phyloP scores from a whole-genome alignment of 2,329 filamentous ascomycete genomes.

The Clonostachys solani region DNA sequence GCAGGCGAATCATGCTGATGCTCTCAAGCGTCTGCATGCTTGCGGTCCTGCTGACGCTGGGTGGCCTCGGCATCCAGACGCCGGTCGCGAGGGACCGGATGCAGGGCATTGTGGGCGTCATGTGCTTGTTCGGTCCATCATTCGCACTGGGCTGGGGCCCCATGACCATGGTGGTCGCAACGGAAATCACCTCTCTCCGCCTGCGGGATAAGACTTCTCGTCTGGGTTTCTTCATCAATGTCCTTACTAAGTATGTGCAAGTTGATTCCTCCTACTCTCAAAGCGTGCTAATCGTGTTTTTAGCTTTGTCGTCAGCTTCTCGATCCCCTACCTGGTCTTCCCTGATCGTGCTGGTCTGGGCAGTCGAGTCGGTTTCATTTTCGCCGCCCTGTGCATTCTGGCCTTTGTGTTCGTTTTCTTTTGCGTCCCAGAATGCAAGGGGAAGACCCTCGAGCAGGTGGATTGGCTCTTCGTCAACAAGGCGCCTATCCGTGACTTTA shows the following conservation, averaged over 20 bases:
- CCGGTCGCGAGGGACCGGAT: constrained; percentile 14
- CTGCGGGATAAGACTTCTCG: constrained; percentile 21
- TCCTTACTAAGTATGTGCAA: constrained; percentile 16
- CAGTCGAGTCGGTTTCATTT: constrained; percentile 20
- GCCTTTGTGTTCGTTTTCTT: constrained; percentile 9
- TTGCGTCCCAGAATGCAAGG: constrained; percentile 12
- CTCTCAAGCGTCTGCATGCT: constrained; percentile 14
- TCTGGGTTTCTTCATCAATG: constrained; percentile 18
- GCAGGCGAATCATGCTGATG: constrained; percentile 10
- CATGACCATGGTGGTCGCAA: constrained; percentile 23
- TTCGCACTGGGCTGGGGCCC: constrained; percentile 24
- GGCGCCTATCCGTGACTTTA: background rate
- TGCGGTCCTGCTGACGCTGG: constrained; percentile 20
- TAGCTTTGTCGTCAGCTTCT: constrained; percentile 22
- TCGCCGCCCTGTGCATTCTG: constrained; percentile 5
- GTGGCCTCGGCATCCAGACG: constrained; percentile 22
- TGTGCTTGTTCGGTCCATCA: constrained; percentile 17
- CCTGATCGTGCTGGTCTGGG: constrained; percentile 23
- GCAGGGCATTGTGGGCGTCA: constrained; percentile 14
- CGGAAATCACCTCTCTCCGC: constrained; percentile 21
- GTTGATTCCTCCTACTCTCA: too few species aligned
- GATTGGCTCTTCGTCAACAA: constrained; percentile 14
- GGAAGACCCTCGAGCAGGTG: constrained; percentile 12
- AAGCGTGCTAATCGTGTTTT: too few species aligned
- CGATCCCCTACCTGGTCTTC: constrained; percentile 29